These are phyloP conservation scores for Psophocarpus tetragonolobus DNA, from an alignment of 306 rosid genomes.

Conservation along the genomic window DNA sequence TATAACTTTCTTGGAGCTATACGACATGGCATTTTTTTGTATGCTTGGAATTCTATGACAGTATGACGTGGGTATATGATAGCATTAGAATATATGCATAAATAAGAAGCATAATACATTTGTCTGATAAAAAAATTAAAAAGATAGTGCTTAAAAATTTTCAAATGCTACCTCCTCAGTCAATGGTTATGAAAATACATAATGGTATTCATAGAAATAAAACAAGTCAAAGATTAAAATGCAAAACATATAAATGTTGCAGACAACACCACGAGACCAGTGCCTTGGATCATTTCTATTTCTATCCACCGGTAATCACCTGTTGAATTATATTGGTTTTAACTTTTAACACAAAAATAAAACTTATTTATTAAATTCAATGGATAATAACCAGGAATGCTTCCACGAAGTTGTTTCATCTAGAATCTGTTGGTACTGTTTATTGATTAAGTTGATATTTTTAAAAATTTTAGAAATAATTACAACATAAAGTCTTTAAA, in stretches of 20 bases:
- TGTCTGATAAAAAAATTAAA: background rate
- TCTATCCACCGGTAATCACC: background rate
- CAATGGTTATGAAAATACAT: background rate
- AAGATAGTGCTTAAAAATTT: background rate
- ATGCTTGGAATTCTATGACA: background rate
- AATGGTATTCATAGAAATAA: background rate
- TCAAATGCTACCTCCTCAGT: background rate
- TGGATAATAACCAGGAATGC: too few relatives aligned
- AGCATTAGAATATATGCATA: background rate
- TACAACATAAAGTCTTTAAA: too few relatives aligned
- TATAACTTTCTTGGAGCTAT: background rate
- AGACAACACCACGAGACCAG: background rate
- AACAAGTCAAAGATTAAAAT: background rate
- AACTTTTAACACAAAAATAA: background rate
- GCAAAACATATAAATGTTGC: background rate
- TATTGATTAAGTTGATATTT: too few relatives aligned
- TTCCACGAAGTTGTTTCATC: too few relatives aligned
- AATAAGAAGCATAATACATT: background rate
- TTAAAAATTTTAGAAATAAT: too few relatives aligned
- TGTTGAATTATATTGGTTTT: background rate
- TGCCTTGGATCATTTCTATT: background rate
- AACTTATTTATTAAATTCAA: background rate
- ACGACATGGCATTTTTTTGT: background rate
- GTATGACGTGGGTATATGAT: background rate
- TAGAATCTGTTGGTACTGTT: too few relatives aligned